phyloP scores from a whole-genome alignment of 1,284 basidiomycete species.

The Boletus holoroseus region DNA sequence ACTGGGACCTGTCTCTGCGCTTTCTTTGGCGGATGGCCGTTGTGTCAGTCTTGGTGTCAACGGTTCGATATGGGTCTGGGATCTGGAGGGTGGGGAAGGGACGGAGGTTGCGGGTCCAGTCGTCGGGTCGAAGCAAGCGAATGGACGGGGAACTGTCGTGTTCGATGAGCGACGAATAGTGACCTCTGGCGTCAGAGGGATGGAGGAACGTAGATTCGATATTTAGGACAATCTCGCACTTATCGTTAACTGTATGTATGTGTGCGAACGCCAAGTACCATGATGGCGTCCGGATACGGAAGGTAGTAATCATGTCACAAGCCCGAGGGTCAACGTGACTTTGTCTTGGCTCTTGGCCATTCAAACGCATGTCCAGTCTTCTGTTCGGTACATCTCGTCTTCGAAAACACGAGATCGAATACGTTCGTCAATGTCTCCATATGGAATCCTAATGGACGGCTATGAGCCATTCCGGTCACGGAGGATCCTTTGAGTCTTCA shows the following conservation, averaged over 20 bases:
- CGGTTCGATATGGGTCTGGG: conserved; percentile 78
- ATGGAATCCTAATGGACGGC: conserved; percentile 1
- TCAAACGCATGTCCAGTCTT: background rate
- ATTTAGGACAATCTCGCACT: conserved; percentile 38
- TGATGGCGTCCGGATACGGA: conserved; percentile 9
- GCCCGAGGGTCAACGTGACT: background rate
- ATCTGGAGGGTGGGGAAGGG: conserved; percentile 63
- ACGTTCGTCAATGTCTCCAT: background rate
- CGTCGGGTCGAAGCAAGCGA: conserved; percentile 7
- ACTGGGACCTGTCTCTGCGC: conserved; percentile 55
- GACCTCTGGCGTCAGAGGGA: conserved; percentile 45
- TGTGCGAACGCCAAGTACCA: background rate
- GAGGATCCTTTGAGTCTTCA: background rate
- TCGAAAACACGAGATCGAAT: conserved; percentile 1
- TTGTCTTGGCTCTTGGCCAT: conserved; percentile 13
- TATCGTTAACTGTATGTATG: background rate
- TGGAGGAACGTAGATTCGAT: conserved; percentile 65
- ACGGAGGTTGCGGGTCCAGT: conserved; percentile 47
- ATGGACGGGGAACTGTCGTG: conserved; percentile 44
- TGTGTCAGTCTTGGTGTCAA: conserved; percentile 68
- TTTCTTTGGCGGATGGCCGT: conserved; percentile 70
- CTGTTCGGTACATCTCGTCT: background rate
- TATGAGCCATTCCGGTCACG: conserved; percentile 1
- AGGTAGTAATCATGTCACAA: conserved; percentile 14
- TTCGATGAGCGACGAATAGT: conserved; percentile 74